Percentiles rank a stretch among this genome's conserved stretches.
Evolutionary conservation across 2,329 filamentous ascomycete genomes (phyloP).

Genomic region (Pseudogymnoascus sp.): DNA sequence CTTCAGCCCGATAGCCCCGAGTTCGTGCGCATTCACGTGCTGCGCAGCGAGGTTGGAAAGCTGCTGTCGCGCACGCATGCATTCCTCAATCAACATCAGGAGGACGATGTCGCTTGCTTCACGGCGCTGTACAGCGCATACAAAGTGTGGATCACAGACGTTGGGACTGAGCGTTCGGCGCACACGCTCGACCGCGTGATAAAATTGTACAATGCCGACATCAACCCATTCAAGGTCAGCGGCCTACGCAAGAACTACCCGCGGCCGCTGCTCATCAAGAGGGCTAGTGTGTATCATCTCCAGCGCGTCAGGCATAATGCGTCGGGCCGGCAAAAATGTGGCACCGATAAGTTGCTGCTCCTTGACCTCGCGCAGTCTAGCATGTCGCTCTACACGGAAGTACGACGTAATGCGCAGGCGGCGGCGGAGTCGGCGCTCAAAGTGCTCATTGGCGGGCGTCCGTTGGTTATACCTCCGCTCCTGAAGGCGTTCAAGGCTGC

Average conservation of each 20-base stretch:
- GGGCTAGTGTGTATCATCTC: slow-evolving; percentile 89
- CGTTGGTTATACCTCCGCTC: slow-evolving; percentile 82
- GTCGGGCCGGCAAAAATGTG: slow-evolving; percentile 75
- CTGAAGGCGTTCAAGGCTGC: slow-evolving; percentile 70
- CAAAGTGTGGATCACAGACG: slow-evolving; percentile 92
- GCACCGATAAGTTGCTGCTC: slow-evolving; percentile 78
- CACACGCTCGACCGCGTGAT: slow-evolving; percentile 85
- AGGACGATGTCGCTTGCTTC: slow-evolving; percentile 94
- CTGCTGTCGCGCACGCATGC: slow-evolving; percentile 75
- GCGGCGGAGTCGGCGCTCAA: slow-evolving; percentile 91
- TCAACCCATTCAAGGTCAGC: slow-evolving; percentile 88
- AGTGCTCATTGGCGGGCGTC: slow-evolving; percentile 76
- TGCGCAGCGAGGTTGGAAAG: slow-evolving; percentile 72
- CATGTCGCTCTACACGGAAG: slow-evolving; percentile 87
- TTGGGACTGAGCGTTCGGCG: slow-evolving; percentile 90
- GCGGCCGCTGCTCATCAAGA: slow-evolving; percentile 79
- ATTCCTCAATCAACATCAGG: slow-evolving; percentile 75
- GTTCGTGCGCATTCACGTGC: slow-evolving; percentile 69
- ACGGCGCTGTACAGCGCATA: slow-evolving; percentile 88
- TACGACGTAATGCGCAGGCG: slow-evolving; percentile 85
- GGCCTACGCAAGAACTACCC: slow-evolving; percentile 89
- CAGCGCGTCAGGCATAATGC: slow-evolving; percentile 93
- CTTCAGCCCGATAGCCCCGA: slow-evolving; percentile 54
- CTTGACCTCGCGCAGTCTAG: slow-evolving; percentile 84
- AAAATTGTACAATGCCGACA: slow-evolving; percentile 76